Evolutionary conservation across 768 basidiomycete genomes (phyloP).

Genomic region (Lentinula aciculospora): DNA sequence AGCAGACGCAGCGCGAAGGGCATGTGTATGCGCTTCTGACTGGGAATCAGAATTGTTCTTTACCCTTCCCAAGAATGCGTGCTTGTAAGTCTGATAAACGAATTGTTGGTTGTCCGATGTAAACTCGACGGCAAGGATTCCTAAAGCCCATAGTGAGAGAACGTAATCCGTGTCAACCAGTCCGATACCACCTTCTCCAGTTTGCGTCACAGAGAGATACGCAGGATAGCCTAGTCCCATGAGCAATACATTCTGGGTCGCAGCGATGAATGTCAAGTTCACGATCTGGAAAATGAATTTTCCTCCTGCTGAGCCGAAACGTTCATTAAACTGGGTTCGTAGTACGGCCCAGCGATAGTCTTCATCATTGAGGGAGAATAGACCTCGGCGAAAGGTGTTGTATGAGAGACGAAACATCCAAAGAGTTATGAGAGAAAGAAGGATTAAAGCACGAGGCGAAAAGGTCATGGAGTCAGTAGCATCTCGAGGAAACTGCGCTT

Average conservation of each 20-base stretch:
- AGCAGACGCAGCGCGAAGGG: not conserved
- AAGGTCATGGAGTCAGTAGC: constrained; percentile 32
- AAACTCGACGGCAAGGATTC: constrained; percentile 66
- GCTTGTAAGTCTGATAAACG: constrained; percentile 79
- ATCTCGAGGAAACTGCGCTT: constrained; percentile 14
- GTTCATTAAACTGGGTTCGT: constrained; percentile 48
- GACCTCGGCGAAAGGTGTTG: constrained; percentile 79
- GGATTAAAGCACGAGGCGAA: constrained; percentile 70
- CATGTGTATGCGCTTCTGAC: not conserved
- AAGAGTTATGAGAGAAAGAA: constrained; percentile 61
- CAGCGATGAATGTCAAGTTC: constrained; percentile 69
- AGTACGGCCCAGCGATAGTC: constrained; percentile 91
- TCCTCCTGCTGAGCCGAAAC: constrained; percentile 17
- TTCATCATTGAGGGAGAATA: constrained; percentile 72
- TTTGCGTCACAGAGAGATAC: constrained; percentile 42
- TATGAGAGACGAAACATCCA: constrained; percentile 57
- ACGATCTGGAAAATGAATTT: constrained; percentile 44
- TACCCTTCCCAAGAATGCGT: constrained; percentile 30
- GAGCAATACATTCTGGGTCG: constrained; percentile 77
- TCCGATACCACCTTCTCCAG: constrained; percentile 37
- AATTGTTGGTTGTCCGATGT: constrained; percentile 91
- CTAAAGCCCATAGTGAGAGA: constrained; percentile 54
- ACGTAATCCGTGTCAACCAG: constrained; percentile 57
- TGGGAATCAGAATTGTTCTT: constrained; percentile 12
- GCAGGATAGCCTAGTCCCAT: constrained; percentile 63